Base-by-base conservation (phyloP, 2,329 filamentous ascomycete species). In the Aspergillus phoenicis region DNA sequence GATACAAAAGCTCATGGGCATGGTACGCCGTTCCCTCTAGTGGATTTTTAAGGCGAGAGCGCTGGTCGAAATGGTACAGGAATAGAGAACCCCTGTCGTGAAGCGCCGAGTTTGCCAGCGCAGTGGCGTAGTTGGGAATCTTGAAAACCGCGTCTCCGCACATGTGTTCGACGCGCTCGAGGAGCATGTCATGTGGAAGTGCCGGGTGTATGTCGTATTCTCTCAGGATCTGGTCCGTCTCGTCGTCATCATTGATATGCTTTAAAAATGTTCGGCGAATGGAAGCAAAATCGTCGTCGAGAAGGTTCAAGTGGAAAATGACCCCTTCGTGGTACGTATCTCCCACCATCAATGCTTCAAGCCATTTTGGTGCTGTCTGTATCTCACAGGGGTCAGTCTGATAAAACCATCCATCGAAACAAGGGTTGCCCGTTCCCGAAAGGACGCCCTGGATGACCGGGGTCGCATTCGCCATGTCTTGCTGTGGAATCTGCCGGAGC, bases 41-140 rank as follows among this genome's bases (percentile, higher is more conserved):
- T 1, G 58, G 26, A 51, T 71, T 72, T 10, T 60, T 52, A 5
- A 70, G 48, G 3, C 66, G 63, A 33, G 68, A 71, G 6, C 67
- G 62, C 47, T 71, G 70, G 26, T 71, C 70, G 24, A 71, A 71
- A 52, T 71, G 69, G 22, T 71, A 72, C 6, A 57, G n/a, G 38
- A 64, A 70, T 2, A 65, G 33, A 2, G 39, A 38, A 1, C 53
- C 52, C 8, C 48, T 8, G 3, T 52, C 17, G 2, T 39, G 24
- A 4, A 58, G 48, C 8, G 17, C 26, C 8, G 17, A 1, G 28
- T 58, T 66, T 10, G 45, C 56, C 11, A 54, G 52, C 5, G 62
- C 28, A 3, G 66, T 59, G 0, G 62, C 54, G 13, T 68, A 71
- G 15, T 72, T 71, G 2, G 64, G 68, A 3, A 71, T 63, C 13